A percentile compares a stretch with the other conserved stretches of the same genome.
These are phyloP conservation scores for Exophiala oligosperma DNA, from an alignment of 2,329 filamentous ascomycete genomes.

Conservation along the genomic window DNA sequence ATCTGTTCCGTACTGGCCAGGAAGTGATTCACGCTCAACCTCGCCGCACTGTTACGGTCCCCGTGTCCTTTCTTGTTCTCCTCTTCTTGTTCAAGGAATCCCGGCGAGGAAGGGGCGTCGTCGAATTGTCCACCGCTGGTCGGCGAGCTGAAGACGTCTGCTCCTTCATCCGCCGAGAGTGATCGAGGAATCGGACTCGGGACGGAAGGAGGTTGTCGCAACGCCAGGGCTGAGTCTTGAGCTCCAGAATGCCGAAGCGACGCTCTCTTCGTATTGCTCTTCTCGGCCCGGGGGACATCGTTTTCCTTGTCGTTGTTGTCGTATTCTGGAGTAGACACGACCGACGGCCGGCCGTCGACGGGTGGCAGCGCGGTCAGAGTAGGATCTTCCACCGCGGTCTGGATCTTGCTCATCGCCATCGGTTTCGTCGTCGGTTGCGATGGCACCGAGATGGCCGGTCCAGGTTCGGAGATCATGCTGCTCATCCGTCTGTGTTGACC, in stretches of 20 bases:
- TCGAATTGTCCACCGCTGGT: too few species aligned
- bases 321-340: background rate
- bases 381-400: too few species aligned
- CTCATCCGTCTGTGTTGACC: background rate
- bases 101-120: background rate
- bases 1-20: constrained; percentile 17
- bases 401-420: background rate
- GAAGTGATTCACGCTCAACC: constrained; percentile 19
- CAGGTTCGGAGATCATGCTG: constrained; percentile 5
- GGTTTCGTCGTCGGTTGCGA: constrained; percentile 6
- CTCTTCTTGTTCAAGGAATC: background rate
- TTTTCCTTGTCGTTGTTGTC: constrained; percentile 1
- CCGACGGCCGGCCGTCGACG: too few species aligned
- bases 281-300: background rate
- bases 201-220: too few species aligned
- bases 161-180: too few species aligned
- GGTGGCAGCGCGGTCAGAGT: too few species aligned
- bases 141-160: too few species aligned
- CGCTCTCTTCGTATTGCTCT: background rate
- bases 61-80: constrained; percentile 2
- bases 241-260: too few species aligned
- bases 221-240: too few species aligned
- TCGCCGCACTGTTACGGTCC: background rate
- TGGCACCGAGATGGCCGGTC: background rate
- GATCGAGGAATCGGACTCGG: too few species aligned